Base-by-base conservation (phyloP, 2,329 filamentous ascomycete genomes). In the Fonsecaea pedrosoi region DNA sequence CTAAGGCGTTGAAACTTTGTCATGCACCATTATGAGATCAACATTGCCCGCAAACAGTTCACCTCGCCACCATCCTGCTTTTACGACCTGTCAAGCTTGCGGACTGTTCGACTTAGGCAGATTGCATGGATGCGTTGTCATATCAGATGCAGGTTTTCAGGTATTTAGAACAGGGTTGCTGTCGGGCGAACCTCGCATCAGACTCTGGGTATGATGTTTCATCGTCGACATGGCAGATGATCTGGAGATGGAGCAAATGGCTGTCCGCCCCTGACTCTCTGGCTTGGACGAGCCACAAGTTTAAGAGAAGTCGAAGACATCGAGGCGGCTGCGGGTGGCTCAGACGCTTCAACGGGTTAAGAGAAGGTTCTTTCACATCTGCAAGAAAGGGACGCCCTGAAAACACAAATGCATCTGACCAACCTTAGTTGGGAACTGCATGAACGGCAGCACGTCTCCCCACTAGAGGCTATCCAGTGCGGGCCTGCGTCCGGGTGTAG, bases 101-200 rank as follows among this genome's bases (percentile, higher is more conserved):
- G 62, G 56, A 18, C 56, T 38, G 34, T 55, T 68, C 55, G 53
- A 60, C 38, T 34, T 45, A 34, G 38, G 60, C 45, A 32, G 37
- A 9, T 42, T 42, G 64, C 64, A 67, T 67, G 68, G 58, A 67
- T 69, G 68, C 62, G 64, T 65, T 69, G 64, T 67, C 64, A 65
- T 34, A 21, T 37, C 35, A 40, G 32, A 55, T 64, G 58, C 56
- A 60, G 56, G 62, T 62, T 59, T 58, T 62, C 62, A 50, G 21
- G n/a, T 32, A 30, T 35, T 57, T 53, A 32, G 30, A 18, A n/a
- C 21, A 13, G 37, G 25, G n/a, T 34, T 59, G 35, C 48, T 62
- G 65, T 63, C 63, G 65, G 65, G 42, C 56, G 25, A 60, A 35
- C 56, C 56, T 42, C 38, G 60, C 37, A 37, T 30, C 30, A 15